Percentiles rank a stretch among this genome's conserved stretches.
Conservation (phyloP, 2,329 filamentous ascomycete species). For the Reticulascus tulasneorum region DNA sequence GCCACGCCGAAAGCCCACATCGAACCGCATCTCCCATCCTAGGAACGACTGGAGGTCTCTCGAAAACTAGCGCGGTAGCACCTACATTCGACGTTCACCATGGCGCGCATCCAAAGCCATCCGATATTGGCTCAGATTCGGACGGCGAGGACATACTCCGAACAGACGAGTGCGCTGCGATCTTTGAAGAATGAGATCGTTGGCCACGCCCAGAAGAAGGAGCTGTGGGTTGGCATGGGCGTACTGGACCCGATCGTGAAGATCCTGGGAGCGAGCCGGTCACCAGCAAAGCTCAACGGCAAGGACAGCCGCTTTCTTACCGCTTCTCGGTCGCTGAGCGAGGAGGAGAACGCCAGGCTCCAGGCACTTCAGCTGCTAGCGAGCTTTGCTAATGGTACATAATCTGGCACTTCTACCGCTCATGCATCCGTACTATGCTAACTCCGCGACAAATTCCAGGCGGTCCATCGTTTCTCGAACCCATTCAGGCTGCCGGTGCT, state of each 20-base stretch:
- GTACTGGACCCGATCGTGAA: conserved; percentile 56
- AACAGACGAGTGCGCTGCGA: conserved; percentile 60
- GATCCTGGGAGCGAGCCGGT: conserved; percentile 35
- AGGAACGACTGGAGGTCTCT: conserved; percentile 12
- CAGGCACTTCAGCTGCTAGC: conserved; percentile 83
- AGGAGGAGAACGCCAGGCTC: conserved; percentile 65
- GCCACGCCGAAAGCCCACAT: too few relatives aligned
- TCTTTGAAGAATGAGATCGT: conserved; percentile 84
- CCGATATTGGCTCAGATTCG: conserved; percentile 55
- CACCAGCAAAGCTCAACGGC: conserved; percentile 30
- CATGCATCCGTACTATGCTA: background rate
- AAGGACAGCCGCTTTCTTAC: conserved; percentile 32
- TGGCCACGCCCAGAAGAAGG: conserved; percentile 83
- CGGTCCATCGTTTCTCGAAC: conserved; percentile 72
- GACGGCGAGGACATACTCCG: conserved; percentile 45
- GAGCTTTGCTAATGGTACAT: conserved; percentile 76
- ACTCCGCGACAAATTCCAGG: conserved; percentile 43
- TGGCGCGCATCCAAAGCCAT: conserved; percentile 51
- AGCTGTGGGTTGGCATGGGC: conserved; percentile 69
- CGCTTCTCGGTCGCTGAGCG: conserved; percentile 34
- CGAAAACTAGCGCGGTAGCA: background rate
- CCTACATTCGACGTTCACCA: conserved; percentile 24
- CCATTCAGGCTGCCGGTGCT: conserved; percentile 64
- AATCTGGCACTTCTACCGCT: background rate
- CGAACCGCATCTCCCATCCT: conserved; percentile 34